A percentile compares a stretch with the other conserved stretches of the same genome.
Evolutionary conservation across 768 basidiomycete species (phyloP).

Genomic region (Boletus tomentosulus): DNA sequence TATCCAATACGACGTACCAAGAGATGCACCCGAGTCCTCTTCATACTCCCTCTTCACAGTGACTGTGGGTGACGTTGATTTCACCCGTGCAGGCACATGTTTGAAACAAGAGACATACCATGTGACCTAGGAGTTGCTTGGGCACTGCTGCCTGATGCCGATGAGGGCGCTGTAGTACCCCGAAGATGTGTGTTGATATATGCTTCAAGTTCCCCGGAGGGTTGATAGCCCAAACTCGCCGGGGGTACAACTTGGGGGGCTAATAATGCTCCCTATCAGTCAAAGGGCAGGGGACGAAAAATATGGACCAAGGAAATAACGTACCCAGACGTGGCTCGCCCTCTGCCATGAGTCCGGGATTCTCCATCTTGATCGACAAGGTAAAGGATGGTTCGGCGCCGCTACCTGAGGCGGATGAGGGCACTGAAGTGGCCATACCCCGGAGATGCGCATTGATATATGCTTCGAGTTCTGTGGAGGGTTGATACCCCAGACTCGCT

Average conservation of each 20-base stretch:
- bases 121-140: background rate
- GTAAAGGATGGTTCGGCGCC: background rate
- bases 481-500: too few species aligned
- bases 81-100: background rate
- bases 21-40: background rate
- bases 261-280: background rate
- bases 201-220: conserved; percentile 4
- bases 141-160: background rate
- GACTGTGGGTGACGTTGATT: background rate
- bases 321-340: background rate
- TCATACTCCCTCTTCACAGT: conserved; percentile 14
- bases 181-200: conserved; percentile 2
- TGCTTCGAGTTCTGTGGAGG: too few species aligned
- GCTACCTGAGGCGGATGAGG: too few species aligned
- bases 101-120: background rate
- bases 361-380: conserved; percentile 5
- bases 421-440: too few species aligned
- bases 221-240: conserved; percentile 5
- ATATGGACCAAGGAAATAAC: background rate
- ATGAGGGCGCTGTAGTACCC: background rate
- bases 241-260: background rate
- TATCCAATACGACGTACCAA: background rate
- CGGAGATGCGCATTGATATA: too few species aligned
- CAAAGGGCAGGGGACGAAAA: background rate
- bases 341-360: conserved; percentile 3